Conservation (phyloP, 83 land plant species). For the Isoetes engelmannii region DNA sequence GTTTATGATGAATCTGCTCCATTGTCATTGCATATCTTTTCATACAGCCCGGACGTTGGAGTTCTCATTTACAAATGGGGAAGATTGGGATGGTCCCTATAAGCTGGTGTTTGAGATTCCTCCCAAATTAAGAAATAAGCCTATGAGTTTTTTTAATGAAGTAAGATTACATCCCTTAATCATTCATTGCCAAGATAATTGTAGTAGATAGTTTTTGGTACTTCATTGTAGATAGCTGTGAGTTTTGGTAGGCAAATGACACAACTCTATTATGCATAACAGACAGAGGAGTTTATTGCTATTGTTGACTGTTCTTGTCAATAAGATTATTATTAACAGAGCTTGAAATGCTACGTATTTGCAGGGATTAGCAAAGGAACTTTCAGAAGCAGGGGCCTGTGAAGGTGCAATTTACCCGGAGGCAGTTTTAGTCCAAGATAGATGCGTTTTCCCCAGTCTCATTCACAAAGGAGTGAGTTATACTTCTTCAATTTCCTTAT, state of each 20-base stretch:
- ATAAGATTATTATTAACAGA: neutral
- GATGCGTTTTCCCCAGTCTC: constrained; percentile 60
- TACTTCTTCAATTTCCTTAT: neutral
- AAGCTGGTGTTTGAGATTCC: constrained; percentile 61
- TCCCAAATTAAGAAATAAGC: constrained; percentile 44
- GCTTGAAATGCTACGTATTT: neutral
- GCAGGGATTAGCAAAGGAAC: constrained; percentile 73
- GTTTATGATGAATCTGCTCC: neutral
- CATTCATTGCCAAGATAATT: neutral
- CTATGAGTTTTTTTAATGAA: constrained; percentile 65
- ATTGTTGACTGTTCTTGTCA: neutral
- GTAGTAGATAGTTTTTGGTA: too few relatives aligned
- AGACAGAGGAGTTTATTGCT: neutral
- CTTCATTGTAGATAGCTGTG: too few relatives aligned
- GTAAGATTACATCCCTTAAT: constrained; percentile 22
- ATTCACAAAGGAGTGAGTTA: constrained; percentile 60
- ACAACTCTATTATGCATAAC: too few relatives aligned
- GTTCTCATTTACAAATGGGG: constrained; percentile 87
- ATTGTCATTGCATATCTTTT: neutral
- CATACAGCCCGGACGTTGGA: constrained; percentile 64
- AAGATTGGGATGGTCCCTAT: constrained; percentile 88
- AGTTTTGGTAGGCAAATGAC: too few relatives aligned
- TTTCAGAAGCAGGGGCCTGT: constrained; percentile 79
- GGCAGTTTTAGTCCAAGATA: constrained; percentile 40
- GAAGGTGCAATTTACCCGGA: constrained; percentile 80